A percentile compares a stretch with the other conserved stretches of the same genome.
Evolutionary conservation across 352 stramenopile species (phyloP).

Genomic region (Thraustochytrium striatum): DNA sequence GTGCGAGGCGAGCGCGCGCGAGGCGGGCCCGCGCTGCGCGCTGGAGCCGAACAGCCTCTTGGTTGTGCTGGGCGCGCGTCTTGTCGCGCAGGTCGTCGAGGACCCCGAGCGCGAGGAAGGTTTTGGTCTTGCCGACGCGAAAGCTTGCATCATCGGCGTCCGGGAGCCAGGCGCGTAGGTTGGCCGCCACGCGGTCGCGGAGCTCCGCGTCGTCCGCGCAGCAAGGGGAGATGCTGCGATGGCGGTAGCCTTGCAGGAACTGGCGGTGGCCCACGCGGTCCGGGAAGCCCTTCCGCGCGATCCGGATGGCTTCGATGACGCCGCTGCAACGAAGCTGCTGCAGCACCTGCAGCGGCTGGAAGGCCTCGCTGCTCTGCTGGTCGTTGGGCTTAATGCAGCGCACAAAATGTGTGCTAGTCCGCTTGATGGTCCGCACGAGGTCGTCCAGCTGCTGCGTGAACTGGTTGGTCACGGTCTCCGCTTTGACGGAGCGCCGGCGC

Average conservation of each 20-base stretch:
- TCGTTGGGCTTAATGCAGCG: conserved; percentile 83
- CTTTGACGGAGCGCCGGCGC: too few species aligned
- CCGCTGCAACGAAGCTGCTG: conserved; percentile 77
- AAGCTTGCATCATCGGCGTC: neutral
- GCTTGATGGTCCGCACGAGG: conserved; percentile 86
- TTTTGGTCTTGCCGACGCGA: conserved; percentile 9
- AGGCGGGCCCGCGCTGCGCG: neutral
- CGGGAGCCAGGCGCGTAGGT: neutral
- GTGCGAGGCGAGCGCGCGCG: neutral
- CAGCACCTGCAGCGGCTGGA: conserved; percentile 67
- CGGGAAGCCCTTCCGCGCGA: conserved; percentile 72
- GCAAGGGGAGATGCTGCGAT: neutral
- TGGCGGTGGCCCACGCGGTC: neutral
- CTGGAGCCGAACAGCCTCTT: neutral
- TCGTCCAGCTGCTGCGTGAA: conserved; percentile 85
- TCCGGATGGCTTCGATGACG: conserved; percentile 78
- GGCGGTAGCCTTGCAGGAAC: neutral
- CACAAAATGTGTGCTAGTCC: conserved; percentile 84
- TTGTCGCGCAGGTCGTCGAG: neutral
- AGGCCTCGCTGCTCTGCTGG: conserved; percentile 60
- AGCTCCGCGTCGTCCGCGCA: neutral
- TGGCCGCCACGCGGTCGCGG: neutral
- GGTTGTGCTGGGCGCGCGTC: neutral
- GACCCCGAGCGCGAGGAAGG: conserved; percentile 4
- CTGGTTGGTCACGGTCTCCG: conserved; percentile 56